A percentile compares a stretch with the other conserved stretches of the same genome.
These are phyloP conservation scores for Epichloe coenophiala DNA, from an alignment of 2,329 filamentous ascomycete genomes.

Conservation along the genomic window DNA sequence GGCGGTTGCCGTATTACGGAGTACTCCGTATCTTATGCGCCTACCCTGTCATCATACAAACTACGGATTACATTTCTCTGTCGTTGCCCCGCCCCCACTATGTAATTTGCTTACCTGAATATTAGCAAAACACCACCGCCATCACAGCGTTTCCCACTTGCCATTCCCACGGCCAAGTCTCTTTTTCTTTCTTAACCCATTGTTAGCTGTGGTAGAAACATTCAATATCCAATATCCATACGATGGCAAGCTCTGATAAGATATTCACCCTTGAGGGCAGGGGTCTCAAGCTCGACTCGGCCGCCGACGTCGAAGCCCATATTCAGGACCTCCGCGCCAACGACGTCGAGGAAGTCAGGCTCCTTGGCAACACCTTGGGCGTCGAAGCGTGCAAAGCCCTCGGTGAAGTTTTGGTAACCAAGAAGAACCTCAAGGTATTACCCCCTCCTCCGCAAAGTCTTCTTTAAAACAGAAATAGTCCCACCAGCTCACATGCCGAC, in stretches of 20 bases:
- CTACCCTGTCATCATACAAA: background rate
- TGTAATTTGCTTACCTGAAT: constrained; percentile 2
- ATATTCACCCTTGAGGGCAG: constrained; percentile 85
- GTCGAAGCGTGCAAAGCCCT: constrained; percentile 77
- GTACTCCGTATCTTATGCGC: no score
- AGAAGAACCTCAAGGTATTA: constrained; percentile 61
- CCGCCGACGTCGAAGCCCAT: constrained; percentile 73
- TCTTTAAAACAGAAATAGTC: background rate
- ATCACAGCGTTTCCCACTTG: background rate
- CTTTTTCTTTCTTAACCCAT: constrained; percentile 3
- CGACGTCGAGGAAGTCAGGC: constrained; percentile 70
- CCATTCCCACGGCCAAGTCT: background rate
- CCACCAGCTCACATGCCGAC: constrained; percentile 1
- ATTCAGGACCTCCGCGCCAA: constrained; percentile 61
- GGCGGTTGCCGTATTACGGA: background rate
- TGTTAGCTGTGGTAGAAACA: background rate
- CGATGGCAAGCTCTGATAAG: constrained; percentile 32
- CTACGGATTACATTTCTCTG: background rate
- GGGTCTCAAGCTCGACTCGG: constrained; percentile 82
- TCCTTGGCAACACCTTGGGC: constrained; percentile 86
- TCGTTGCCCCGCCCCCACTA: constrained; percentile 19
- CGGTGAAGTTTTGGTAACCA: constrained; percentile 69
- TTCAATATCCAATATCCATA: constrained; percentile 4
- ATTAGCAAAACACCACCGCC: background rate
- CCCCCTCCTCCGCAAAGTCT: background rate